Conservation (phyloP, 306 rosid species). For the Astragalus glycyphyllos region DNA sequence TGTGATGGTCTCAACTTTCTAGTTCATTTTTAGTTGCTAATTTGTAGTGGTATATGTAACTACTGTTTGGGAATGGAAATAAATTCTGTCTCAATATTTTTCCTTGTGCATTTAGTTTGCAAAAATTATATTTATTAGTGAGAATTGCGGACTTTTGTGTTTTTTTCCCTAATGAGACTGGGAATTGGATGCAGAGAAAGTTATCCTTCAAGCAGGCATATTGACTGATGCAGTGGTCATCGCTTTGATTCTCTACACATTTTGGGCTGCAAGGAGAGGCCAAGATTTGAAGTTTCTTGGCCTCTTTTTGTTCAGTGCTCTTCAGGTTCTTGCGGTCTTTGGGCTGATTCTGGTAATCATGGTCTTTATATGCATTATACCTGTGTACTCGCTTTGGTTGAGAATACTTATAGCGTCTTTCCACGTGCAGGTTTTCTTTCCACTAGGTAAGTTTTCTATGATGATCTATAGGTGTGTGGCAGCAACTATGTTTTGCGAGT, state of each 20-base stretch:
- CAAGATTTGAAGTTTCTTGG: constrained; percentile 91
- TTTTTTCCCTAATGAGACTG: not conserved
- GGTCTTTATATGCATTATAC: not conserved
- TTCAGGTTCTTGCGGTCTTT: constrained; percentile 74
- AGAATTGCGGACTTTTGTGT: not conserved
- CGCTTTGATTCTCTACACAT: constrained; percentile 81
- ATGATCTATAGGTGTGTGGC: constrained; percentile 91
- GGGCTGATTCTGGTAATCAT: constrained; percentile 72
- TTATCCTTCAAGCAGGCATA: constrained; percentile 80
- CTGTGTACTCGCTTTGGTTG: not conserved
- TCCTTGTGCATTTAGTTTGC: constrained; percentile 47
- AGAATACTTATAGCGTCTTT: not conserved
- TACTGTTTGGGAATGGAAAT: no score
- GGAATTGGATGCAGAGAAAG: constrained; percentile 69
- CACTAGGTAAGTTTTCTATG: constrained; percentile 77
- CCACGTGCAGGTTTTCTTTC: constrained; percentile 48
- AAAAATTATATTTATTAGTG: not conserved
- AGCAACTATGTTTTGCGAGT: constrained; percentile 76
- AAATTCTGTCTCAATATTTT: no score
- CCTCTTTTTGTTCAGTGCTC: constrained; percentile 79
- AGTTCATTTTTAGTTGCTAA: no score
- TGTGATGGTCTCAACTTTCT: no score
- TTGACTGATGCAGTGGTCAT: constrained; percentile 83
- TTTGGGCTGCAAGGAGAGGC: constrained; percentile 96
- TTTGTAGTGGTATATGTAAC: no score